Base-by-base conservation (phyloP, 768 basidiomycete genomes). In the Phanerodontia chrysosporium region DNA sequence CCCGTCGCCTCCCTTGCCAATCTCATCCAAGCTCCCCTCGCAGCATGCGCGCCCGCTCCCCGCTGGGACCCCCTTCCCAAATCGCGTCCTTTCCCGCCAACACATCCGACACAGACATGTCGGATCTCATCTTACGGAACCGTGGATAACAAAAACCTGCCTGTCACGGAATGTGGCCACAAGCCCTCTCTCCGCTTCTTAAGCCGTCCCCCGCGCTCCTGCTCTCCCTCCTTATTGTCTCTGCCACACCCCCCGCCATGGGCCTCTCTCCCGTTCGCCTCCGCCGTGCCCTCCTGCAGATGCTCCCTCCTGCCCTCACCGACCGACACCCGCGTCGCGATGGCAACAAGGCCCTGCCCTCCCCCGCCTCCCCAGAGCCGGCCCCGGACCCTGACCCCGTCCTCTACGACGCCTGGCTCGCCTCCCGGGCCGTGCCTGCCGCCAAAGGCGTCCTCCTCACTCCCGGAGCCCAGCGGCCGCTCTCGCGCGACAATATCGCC, bases 381-480 rank as follows among this genome's bases (percentile, higher is more conserved):
- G 9, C 29, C 46, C 21, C 28, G 22, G 29, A 16, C 45, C 24
- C 60, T 65, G 1, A 42, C 39, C 9, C 8, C 9, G 39, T 18
- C 39, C 56, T 71, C 58, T 69, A 68, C 44, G 51, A 63, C 25
- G 62, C 58, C 21, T 72, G 70, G 70, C 63, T 70, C 13, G 65
- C 70, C 21, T 72, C 70, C 30, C 60, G 70, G 22, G 46, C 59
- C 45, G 49, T 63, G 21, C 51, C 65, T n/a, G 42, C 42, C 14
- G n/a, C 5, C 22, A 36, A 58, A 24, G 59, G 44, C 18, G 56
- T 58, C 22, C 56, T 72, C 30, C 68, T 63, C 60, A 72, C 69
- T 77, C 84, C 91, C 32, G 91, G 91, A 48, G 84, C 83, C 42
- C 86, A 84, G 62, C 83, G 90, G 42, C 76, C 80, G n/a, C 65